Evolutionary conservation across 2,329 filamentous ascomycete genomes (phyloP), one percentile per base, ranked within the genome.

Genomic region (Pseudomassariella vexata): DNA sequence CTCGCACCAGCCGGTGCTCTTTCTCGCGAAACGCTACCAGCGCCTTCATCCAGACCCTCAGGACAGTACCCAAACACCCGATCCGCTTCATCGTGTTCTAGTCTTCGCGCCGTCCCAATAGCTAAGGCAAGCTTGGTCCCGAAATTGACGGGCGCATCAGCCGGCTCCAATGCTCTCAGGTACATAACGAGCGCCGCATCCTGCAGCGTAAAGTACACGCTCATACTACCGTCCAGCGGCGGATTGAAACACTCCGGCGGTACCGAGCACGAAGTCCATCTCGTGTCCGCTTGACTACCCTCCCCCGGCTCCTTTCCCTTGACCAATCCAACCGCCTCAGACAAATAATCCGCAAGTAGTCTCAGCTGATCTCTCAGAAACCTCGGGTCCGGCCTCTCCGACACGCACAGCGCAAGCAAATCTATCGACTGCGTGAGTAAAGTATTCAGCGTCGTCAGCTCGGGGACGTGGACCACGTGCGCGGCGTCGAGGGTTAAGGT

Each of bases 371-470:
- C 65, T 19, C 70, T 60, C 19, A 79, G 64, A 35, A 76, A 73
- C 70, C 54, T 76, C 73, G 47, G 63, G 60, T 29, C 49, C 49
- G 85, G 76, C 11, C 80, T 78, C 21, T 82, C 83, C 65, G 79
- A 82, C 18, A 82, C 72, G 26, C 82, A 86, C 11, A 94, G 73
- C 47, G 82, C 76, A 30, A 95, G 79, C 28, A 94, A 77, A 56
- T 94, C 86, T 41, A 95, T 75, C 36, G 85, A 82, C 48, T 86
- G 76, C 39, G 84, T 90, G 45, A 96, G 80, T 24, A 88, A 68
- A n/a, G 78, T 76, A 40, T 86, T 76, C 9, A 92, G 74, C 9
- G 73, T 64, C 14, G 79, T 77, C 31, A 95, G 72, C 37, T 88
- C 79, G 11, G 75, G 68, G 30, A 96, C 71, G 44, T 70, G 66